Conservation (phyloP, 345 rosid species). For the Ceriops zippeliana region DNA sequence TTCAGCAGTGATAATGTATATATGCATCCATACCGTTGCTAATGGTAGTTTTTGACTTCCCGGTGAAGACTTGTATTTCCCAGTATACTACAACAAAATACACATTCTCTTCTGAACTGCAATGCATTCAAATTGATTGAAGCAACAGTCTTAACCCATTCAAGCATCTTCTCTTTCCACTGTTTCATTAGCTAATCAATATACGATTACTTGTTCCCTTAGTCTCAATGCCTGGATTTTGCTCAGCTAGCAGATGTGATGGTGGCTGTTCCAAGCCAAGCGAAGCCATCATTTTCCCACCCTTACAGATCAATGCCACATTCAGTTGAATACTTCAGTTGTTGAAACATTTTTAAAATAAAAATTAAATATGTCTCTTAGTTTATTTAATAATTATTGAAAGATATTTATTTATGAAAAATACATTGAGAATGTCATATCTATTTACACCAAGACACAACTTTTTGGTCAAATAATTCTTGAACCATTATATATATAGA, state of each 20-base stretch:
- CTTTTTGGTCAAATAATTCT: no score
- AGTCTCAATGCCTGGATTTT: background rate
- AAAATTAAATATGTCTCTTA: no score
- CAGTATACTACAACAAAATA: background rate
- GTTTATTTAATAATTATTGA: no score
- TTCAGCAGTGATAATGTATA: no score
- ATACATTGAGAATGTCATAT: no score
- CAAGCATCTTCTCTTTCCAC: conserved; percentile 5
- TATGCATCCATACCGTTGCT: no score
- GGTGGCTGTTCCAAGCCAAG: background rate
- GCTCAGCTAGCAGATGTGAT: background rate
- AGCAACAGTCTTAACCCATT: conserved; percentile 12
- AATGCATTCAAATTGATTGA: background rate
- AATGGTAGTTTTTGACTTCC: no score
- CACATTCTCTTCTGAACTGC: background rate
- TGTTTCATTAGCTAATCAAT: background rate
- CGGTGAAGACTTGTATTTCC: no score
- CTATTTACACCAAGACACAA: no score
- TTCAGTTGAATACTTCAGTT: background rate
- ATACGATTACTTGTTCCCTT: background rate
- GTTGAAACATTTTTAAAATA: no score
- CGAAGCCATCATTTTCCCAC: background rate
- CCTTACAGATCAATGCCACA: background rate
- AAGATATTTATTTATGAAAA: no score
- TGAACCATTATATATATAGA: no score